A percentile compares a stretch with the other conserved stretches of the same genome.
phyloP scores from a whole-genome alignment of 164 flowering plant species.

The Pachysandra terminalis region DNA sequence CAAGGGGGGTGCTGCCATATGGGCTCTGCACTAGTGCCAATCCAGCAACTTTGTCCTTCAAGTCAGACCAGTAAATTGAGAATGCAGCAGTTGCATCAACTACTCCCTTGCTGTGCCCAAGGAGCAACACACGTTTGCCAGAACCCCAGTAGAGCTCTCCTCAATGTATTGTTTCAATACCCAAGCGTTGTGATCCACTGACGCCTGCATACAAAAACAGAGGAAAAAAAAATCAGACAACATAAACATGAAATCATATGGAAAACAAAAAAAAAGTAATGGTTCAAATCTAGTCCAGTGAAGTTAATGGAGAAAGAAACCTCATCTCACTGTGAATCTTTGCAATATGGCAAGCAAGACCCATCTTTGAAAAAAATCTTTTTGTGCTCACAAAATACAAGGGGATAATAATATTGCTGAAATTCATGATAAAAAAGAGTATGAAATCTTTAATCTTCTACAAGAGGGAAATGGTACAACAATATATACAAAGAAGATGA shows the following conservation, averaged over 20 bases:
- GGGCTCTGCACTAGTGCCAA: too few species aligned
- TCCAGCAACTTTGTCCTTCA: slow-evolving; percentile 80
- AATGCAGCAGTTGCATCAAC: slow-evolving; percentile 96
- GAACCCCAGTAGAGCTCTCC: too few species aligned
- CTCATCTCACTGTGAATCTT: too few species aligned
- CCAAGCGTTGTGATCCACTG: slow-evolving; percentile 87
- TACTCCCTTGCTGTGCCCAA: slow-evolving; percentile 96
- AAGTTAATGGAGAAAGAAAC: slow-evolving; percentile 20
- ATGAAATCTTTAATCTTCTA: too few species aligned
- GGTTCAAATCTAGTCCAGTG: background rate
- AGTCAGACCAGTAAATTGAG: slow-evolving; percentile 60
- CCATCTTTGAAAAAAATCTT: too few species aligned
- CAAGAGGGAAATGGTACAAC: too few species aligned
- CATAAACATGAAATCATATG: background rate
- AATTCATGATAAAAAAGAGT: background rate
- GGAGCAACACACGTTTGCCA: too few species aligned
- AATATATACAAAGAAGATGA: too few species aligned
- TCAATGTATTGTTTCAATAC: too few species aligned
- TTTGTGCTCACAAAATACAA: too few species aligned
- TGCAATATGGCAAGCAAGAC: too few species aligned
- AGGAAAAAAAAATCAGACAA: background rate
- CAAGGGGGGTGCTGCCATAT: slow-evolving; percentile 81
- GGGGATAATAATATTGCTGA: slow-evolving; percentile 93
- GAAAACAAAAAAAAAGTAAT: too few species aligned
- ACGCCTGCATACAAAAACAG: slow-evolving; percentile 62